Percentiles rank a stretch among this genome's conserved stretches.
Conservation (phyloP, 148 eudicot species). For the Rhododendron ovatum region DNA sequence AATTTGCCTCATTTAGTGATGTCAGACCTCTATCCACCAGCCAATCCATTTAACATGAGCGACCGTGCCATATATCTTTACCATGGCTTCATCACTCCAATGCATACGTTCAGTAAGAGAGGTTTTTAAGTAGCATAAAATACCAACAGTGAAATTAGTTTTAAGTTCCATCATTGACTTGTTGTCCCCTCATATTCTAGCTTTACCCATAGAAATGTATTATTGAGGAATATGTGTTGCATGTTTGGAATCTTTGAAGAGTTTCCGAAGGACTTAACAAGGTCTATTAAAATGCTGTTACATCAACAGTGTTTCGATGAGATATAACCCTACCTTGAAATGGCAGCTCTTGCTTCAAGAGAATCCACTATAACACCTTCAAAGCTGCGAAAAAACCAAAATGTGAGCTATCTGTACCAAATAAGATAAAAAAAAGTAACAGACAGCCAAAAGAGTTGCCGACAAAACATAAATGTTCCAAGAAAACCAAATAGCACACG, state of each 20-base stretch:
- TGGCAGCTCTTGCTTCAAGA: slow-evolving; percentile 67
- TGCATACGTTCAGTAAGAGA: not conserved
- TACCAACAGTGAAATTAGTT: not conserved
- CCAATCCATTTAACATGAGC: not conserved
- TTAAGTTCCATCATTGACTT: not conserved
- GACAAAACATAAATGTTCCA: slow-evolving; percentile 17
- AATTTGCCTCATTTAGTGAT: not conserved
- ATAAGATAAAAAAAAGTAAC: not conserved
- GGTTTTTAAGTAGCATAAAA: not conserved
- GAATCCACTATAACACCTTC: slow-evolving; percentile 87
- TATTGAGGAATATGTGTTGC: not conserved
- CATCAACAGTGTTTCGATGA: not conserved
- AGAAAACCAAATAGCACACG: slow-evolving; percentile 39
- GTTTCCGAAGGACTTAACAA: not conserved
- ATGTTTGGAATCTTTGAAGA: not conserved
- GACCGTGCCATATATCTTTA: not conserved
- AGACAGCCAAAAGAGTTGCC: slow-evolving; percentile 2
- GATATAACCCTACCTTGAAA: slow-evolving; percentile 53
- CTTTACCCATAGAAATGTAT: not conserved
- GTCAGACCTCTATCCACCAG: not conserved
- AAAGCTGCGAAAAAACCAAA: slow-evolving; percentile 49
- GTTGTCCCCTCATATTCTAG: not conserved
- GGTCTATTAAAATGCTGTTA: not conserved
- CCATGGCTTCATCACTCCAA: not conserved
- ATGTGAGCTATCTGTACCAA: slow-evolving; percentile 16